These are phyloP conservation scores for Pholiota adiposa DNA, from an alignment of 1,284 basidiomycete species.

Conservation along the genomic window DNA sequence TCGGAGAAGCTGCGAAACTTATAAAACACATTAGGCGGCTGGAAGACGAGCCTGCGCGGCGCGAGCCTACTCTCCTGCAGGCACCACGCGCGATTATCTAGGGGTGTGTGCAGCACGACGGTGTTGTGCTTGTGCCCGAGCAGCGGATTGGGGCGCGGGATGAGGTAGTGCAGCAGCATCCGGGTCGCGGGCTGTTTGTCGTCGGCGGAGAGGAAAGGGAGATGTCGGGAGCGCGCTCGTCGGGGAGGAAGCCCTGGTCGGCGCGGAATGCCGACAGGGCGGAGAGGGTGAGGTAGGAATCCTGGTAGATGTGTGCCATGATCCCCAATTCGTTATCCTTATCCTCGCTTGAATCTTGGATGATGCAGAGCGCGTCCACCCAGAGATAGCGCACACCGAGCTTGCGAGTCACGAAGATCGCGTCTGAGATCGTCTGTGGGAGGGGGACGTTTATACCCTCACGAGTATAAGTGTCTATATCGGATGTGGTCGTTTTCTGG, in stretches of 20 bases:
- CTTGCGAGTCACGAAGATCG: slow-evolving; percentile 4
- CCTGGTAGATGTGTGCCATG: slow-evolving; percentile 6
- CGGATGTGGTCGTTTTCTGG: slow-evolving; percentile 3
- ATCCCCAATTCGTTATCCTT: slow-evolving; percentile 1
- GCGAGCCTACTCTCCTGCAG: slow-evolving; percentile 11
- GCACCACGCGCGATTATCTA: slow-evolving; percentile 12
- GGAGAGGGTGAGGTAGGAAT: slow-evolving; percentile 8
- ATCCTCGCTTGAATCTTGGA: slow-evolving; percentile 11
- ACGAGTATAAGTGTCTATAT: slow-evolving; percentile 3
- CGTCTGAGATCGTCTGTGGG: slow-evolving; percentile 11
- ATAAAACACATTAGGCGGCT: slow-evolving; percentile 7
- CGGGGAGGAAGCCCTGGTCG: slow-evolving; percentile 9
- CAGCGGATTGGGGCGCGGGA: too few species aligned
- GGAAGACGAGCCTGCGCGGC: slow-evolving; percentile 5
- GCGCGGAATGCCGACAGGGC: slow-evolving; percentile 4
- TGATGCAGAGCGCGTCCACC: slow-evolving; percentile 15
- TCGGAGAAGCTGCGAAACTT: slow-evolving; percentile 1
- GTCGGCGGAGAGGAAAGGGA: slow-evolving; percentile 1
- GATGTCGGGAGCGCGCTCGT: background rate
- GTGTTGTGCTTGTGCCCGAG: too few species aligned
- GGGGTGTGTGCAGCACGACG: background rate
- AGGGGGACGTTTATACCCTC: slow-evolving; percentile 3
- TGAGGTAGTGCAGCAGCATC: background rate
- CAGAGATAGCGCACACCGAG: slow-evolving; percentile 9
- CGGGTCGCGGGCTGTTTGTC: background rate